Percentiles rank a stretch among this genome's conserved stretches.
These are phyloP conservation scores for Thielaviopsis ethacetica DNA, from an alignment of 2,329 filamentous ascomycete species.

Conservation along the genomic window DNA sequence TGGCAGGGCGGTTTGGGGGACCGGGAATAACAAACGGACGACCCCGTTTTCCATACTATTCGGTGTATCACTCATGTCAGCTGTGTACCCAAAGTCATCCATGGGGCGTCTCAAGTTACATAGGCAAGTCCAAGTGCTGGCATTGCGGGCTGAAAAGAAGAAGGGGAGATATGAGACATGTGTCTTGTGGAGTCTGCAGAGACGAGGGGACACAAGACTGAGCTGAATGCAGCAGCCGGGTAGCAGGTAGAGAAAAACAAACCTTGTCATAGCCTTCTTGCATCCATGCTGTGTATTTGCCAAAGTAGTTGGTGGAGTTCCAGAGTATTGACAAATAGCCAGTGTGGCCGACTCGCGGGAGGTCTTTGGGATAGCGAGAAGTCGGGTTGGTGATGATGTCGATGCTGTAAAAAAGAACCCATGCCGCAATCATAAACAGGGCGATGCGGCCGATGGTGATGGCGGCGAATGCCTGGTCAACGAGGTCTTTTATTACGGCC, in stretches of 20 bases:
- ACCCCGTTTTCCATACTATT: slow-evolving; percentile 25
- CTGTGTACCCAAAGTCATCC: background rate
- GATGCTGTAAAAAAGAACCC: slow-evolving; percentile 23
- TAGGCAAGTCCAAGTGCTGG: background rate
- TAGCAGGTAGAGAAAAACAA: background rate
- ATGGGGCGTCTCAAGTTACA: background rate
- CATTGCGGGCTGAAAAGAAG: no score
- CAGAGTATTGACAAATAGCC: slow-evolving; percentile 22
- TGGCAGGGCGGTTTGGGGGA: slow-evolving; percentile 23
- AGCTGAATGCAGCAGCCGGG: background rate
- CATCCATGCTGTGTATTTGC: slow-evolving; percentile 24
- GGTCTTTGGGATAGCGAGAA: slow-evolving; percentile 20
- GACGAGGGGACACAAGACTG: background rate
- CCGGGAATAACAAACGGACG: slow-evolving; percentile 27
- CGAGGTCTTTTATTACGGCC: background rate
- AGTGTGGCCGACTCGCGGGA: slow-evolving; percentile 26
- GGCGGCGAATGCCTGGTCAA: slow-evolving; percentile 15
- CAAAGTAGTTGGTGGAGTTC: slow-evolving; percentile 25
- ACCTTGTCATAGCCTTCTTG: slow-evolving; percentile 28
- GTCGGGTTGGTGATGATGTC: slow-evolving; percentile 24
- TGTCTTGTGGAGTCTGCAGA: background rate
- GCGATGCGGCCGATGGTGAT: slow-evolving; percentile 18
- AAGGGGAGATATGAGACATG: background rate
- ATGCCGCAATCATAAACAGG: slow-evolving; percentile 16
- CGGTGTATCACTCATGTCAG: background rate